phyloP scores from a whole-genome alignment of 2,329 filamentous ascomycete genomes.

The Neurospora sp. region DNA sequence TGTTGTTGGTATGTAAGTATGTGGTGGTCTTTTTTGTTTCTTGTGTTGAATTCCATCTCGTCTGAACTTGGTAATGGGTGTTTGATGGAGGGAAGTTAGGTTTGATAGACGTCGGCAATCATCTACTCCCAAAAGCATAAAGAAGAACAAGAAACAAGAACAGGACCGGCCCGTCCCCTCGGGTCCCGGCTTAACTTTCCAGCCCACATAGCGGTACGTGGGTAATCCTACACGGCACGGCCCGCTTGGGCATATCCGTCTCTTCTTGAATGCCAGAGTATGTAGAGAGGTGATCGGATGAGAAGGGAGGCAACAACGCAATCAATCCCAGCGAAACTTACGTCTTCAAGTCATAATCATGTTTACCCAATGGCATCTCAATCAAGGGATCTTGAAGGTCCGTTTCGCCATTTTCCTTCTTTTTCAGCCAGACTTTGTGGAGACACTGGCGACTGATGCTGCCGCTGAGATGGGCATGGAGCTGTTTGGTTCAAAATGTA shows the following conservation, averaged over 20 bases:
- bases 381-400: constrained; percentile 56
- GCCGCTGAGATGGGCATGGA: constrained; percentile 73
- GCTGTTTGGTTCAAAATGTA: constrained; percentile 30
- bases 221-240: neutral
- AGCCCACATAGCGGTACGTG: neutral
- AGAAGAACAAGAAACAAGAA: neutral
- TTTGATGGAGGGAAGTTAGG: constrained; percentile 3
- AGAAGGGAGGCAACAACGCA: neutral
- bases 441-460: constrained; percentile 65
- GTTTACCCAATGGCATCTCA: constrained; percentile 60
- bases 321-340: constrained; percentile 21
- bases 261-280: neutral
- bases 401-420: constrained; percentile 41
- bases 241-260: neutral
- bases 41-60: neutral
- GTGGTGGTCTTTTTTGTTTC: neutral
- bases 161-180: neutral
- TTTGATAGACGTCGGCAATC: constrained; percentile 2
- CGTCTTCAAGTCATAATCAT: constrained; percentile 61
- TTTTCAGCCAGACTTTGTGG: constrained; percentile 61
- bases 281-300: neutral
- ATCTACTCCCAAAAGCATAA: neutral
- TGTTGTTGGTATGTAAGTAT: constrained; percentile 2
- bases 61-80: neutral
- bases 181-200: neutral